Evolutionary conservation across 139 green algal genomes (phyloP).

Genomic region (Coccomyxa sp.): DNA sequence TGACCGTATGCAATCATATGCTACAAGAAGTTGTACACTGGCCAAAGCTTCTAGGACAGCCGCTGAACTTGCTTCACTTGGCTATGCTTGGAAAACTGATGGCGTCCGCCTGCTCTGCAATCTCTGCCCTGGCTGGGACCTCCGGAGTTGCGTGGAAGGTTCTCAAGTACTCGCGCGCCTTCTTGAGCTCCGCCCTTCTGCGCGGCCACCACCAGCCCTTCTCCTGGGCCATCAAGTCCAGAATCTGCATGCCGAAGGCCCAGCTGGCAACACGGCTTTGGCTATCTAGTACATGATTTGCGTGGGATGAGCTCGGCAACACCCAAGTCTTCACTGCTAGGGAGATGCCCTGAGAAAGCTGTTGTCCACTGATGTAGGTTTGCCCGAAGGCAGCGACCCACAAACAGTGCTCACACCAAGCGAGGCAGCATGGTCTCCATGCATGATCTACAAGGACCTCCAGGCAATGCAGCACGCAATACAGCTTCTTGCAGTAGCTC

Average conservation of each 20-base stretch:
- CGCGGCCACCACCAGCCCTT: slow-evolving; percentile 53
- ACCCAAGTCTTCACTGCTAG: too few relatives aligned
- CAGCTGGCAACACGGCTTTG: neutral
- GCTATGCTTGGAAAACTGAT: too few relatives aligned
- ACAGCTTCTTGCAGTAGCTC: neutral
- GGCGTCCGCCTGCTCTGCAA: too few relatives aligned
- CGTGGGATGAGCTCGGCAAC: neutral
- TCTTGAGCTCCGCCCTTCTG: slow-evolving; percentile 36
- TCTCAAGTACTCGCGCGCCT: slow-evolving; percentile 49
- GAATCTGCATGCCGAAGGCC: slow-evolving; percentile 26
- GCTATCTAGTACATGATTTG: neutral
- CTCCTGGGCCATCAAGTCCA: slow-evolving; percentile 70
- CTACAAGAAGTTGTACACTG: too few relatives aligned
- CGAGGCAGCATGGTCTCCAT: neutral
- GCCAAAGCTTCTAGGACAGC: too few relatives aligned
- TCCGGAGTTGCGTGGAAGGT: slow-evolving; percentile 52
- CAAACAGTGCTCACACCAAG: neutral
- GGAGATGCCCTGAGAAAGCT: too few relatives aligned
- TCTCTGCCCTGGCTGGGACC: too few relatives aligned
- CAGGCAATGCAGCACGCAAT: neutral
- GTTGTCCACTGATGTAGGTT: neutral
- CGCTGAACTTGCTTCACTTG: too few relatives aligned
- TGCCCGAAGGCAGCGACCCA: neutral
- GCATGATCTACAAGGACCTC: too few relatives aligned
- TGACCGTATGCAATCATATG: too few relatives aligned